Evolutionary conservation across 345 rosid species (phyloP).

Genomic region (Corymbia maculata): DNA sequence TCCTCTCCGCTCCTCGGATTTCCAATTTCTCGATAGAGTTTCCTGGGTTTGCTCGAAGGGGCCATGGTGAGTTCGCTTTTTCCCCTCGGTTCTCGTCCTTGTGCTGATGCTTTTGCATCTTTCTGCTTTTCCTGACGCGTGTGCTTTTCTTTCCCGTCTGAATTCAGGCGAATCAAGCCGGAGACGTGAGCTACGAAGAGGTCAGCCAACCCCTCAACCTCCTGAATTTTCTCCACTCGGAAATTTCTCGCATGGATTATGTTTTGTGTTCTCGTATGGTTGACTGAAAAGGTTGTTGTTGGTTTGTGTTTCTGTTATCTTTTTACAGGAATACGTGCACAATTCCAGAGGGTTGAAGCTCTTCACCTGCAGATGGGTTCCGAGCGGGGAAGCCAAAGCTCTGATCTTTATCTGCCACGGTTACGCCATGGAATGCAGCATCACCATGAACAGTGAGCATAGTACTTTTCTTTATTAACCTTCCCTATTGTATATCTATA

Average conservation of each 20-base stretch:
- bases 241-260: background rate
- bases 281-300: background rate
- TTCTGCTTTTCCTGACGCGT: background rate
- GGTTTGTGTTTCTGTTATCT: background rate
- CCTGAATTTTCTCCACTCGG: background rate
- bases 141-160: background rate
- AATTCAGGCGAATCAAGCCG: background rate
- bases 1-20: background rate
- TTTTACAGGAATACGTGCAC: constrained; percentile 37
- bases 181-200: background rate
- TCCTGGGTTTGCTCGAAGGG: background rate
- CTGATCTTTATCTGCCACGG: constrained; percentile 83
- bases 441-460: constrained; percentile 73
- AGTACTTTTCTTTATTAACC: background rate
- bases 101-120: background rate
- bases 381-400: constrained; percentile 53
- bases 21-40: background rate
- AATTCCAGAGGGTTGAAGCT: constrained; percentile 59
- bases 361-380: constrained; percentile 79
- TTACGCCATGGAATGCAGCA: constrained; percentile 91
- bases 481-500: background rate
- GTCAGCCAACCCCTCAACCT: background rate
- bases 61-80: background rate
- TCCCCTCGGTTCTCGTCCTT: background rate
- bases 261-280: background rate